phyloP scores from a whole-genome alignment of 257 asterid genomes.

The Primulina eburnea region DNA sequence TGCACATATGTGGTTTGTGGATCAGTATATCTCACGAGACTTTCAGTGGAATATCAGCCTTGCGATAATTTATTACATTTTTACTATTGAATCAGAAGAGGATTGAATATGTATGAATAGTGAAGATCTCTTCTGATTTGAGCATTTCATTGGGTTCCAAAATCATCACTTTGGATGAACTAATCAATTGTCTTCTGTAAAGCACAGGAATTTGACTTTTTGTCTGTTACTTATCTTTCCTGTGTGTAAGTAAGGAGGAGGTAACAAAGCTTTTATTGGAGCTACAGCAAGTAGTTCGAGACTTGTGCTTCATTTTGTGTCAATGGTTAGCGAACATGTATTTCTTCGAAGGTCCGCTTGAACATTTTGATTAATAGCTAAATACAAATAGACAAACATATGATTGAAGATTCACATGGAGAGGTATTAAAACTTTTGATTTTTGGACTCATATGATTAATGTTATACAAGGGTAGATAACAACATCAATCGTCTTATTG shows the following conservation, averaged over 20 bases:
- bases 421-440: constrained; percentile 8
- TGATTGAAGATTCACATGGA: constrained; percentile 7
- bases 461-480: background rate
- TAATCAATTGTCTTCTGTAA: background rate
- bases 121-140: background rate
- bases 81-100: background rate
- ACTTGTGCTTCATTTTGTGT: background rate
- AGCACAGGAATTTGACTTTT: background rate
- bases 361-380: background rate
- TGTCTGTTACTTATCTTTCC: background rate
- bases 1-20: background rate
- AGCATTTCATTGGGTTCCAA: background rate
- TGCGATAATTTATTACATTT: background rate
- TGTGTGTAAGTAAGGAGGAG: background rate
- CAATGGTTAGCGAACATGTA: background rate
- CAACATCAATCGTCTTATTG: constrained; percentile 9
- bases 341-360: background rate
- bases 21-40: background rate
- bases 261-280: background rate
- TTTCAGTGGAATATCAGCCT: background rate
- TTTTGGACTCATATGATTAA: background rate
- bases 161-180: background rate
- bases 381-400: background rate
- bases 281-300: too few relatives aligned
- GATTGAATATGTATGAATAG: too few relatives aligned